A percentile compares a stretch with the other conserved stretches of the same genome.
Conservation (phyloP, 163 green algal genomes). For the Chlamydomonas reinhardtii region DNA sequence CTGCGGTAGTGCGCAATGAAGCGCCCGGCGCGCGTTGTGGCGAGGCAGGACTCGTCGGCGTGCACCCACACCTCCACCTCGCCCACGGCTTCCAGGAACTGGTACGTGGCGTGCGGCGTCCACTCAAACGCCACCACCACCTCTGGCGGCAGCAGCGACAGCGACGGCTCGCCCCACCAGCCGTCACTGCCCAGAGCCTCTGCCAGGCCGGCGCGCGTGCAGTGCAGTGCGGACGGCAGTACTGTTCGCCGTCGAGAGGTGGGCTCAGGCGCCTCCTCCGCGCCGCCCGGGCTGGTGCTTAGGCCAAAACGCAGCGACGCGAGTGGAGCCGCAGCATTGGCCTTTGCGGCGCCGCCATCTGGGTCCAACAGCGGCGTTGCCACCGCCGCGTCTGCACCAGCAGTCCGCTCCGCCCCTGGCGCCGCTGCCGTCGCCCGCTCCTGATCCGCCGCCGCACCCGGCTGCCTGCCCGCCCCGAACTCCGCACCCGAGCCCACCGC, state of each 20-base stretch:
- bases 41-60: conserved; percentile 64
- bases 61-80: conserved; percentile 73
- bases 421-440: neutral
- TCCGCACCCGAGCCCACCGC: no score
- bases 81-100: conserved; percentile 42
- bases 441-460: neutral
- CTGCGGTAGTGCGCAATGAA: conserved; percentile 52
- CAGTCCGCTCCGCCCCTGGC: no score
- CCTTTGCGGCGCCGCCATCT: neutral
- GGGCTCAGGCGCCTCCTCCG: neutral
- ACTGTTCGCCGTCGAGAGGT: conserved; percentile 7
- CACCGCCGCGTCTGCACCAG: no score
- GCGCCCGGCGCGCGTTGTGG: conserved; percentile 47
- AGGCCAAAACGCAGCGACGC: neutral
- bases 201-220: conserved; percentile 15
- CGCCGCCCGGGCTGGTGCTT: neutral
- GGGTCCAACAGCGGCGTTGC: neutral
- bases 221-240: conserved; percentile 33
- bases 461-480: no score
- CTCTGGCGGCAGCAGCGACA: conserved; percentile 59
- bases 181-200: conserved; percentile 28
- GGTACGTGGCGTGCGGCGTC: conserved; percentile 65
- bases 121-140: conserved; percentile 67
- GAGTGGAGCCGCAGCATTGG: neutral
- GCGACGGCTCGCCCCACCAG: conserved; percentile 69